These are phyloP conservation scores for Monosporascus cannonballus DNA, from an alignment of 2,329 filamentous ascomycete species.

Conservation along the genomic window DNA sequence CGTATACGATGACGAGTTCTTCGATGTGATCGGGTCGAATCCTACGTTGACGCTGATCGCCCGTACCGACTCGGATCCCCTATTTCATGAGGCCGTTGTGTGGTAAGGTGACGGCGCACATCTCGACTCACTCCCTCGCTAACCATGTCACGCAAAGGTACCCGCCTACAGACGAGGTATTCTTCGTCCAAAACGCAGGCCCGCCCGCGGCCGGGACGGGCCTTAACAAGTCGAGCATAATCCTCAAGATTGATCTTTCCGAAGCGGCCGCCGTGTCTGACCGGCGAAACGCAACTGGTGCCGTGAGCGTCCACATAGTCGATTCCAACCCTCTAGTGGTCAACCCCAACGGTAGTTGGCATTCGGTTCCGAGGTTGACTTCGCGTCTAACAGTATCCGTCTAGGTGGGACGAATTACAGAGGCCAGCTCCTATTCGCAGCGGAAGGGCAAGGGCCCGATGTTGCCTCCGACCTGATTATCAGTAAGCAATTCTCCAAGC, in stretches of 20 bases:
- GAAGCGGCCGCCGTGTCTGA: conserved; percentile 35
- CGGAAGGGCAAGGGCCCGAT: conserved; percentile 43
- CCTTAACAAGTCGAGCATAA: conserved; percentile 42
- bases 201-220: conserved; percentile 40
- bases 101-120: conserved; percentile 29
- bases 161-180: conserved; percentile 43
- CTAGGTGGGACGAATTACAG: conserved; percentile 45
- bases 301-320: conserved; percentile 37
- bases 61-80: conserved; percentile 34
- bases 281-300: conserved; percentile 29
- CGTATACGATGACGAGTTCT: conserved; percentile 46
- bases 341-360: conserved; percentile 41
- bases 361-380: no score
- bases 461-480: conserved; percentile 33
- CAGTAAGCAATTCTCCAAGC: conserved; percentile 4
- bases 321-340: conserved; percentile 36
- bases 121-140: not conserved
- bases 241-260: conserved; percentile 42
- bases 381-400: not conserved
- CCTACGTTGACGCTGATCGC: conserved; percentile 46
- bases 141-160: conserved; percentile 21
- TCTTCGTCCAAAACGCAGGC: conserved; percentile 49
- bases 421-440: conserved; percentile 42
- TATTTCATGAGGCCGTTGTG: conserved; percentile 51
- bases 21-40: conserved; percentile 40